Evolutionary conservation across 352 stramenopile species (phyloP), one percentile per base, ranked within the genome.

Genomic region (Vaucheria bursata): DNA sequence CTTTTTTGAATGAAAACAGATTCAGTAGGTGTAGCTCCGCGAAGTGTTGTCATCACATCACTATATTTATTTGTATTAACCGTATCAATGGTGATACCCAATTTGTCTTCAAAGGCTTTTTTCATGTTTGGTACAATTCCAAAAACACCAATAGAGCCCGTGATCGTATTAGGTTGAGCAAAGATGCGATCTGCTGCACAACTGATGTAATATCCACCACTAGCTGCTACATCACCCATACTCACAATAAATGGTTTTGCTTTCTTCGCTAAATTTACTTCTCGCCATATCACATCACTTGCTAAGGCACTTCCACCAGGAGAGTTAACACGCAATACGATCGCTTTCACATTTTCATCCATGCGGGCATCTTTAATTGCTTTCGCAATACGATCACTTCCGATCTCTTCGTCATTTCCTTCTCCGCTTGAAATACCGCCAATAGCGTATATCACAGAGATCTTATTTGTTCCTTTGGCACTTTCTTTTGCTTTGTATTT

Each of bases 81-180:
- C 25, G 18, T 59, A 18, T 59, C 45, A 59, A 59, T 18, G 18
- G 18, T 59, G 18, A 59, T 18, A 59, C 45, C 45, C 45, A 59
- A 25, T 59, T 59, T 59, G 25, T 59, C 73, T 64, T 85, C 82
- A 0, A 86, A 85, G 66, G 85, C 80, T 74, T 86, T 79, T 52
- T 75, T 81, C 31, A 86, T 83, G 75, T 90, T 85, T 38, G 87
- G 74, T 80, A 87, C 87, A 4, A 90, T 66, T n/a, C 84, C 81
- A 66, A 88, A 87, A 6, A 89, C 86, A 35, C 87, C 87, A 79
- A 90, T 90, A 0, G 85, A 89, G 40, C 87, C 87, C 12, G 87
- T 90, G 18, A 89, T 69, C 1, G 85, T 90, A 25, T 85, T 89
- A 33, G 83, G 75, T 7, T 77, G 79, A 3, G 85, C 86, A 78